Percentiles rank a stretch among this genome's conserved stretches.
phyloP scores from a whole-genome alignment of 2,329 filamentous ascomycete genomes.

The Ilyonectria mors-panacis region DNA sequence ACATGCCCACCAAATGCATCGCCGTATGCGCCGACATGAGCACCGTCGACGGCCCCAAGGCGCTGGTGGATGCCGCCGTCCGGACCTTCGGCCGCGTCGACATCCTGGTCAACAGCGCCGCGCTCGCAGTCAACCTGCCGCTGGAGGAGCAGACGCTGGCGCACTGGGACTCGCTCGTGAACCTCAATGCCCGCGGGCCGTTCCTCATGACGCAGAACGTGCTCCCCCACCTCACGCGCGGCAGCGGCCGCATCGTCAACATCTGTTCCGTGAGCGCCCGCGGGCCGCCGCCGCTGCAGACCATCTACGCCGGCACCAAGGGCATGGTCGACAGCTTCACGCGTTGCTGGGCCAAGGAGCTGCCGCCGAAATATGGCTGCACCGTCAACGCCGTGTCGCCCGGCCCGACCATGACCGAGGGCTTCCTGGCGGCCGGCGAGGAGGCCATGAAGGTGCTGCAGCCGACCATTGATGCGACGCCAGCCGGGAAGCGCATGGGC shows the following conservation, averaged over 20 bases:
- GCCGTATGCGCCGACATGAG: constrained; percentile 61
- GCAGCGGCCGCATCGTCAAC: constrained; percentile 59
- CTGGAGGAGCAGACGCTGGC: constrained; percentile 56
- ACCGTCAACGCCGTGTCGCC: constrained; percentile 33
- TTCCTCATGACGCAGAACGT: constrained; percentile 59
- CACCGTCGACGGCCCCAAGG: constrained; percentile 53
- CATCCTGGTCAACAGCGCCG: constrained; percentile 56
- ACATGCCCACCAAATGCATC: constrained; percentile 50
- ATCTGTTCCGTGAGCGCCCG: constrained; percentile 56
- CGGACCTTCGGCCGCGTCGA: constrained; percentile 55
- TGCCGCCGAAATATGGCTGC: constrained; percentile 33
- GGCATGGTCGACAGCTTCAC: constrained; percentile 66
- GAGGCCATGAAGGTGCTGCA: constrained; percentile 56
- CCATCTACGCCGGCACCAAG: constrained; percentile 65
- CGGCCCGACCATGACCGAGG: constrained; percentile 55
- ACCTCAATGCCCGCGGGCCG: constrained; percentile 58
- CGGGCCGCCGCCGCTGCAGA: constrained; percentile 53
- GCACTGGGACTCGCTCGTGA: constrained; percentile 58
- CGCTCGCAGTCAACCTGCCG: constrained; percentile 55
- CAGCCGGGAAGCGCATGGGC: constrained; percentile 59
- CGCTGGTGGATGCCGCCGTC: constrained; percentile 55
- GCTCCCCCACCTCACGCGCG: constrained; percentile 55
- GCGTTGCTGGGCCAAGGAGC: constrained; percentile 59
- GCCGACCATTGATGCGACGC: constrained; percentile 59
- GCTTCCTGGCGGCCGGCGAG: constrained; percentile 46